Evolutionary conservation across 2,329 filamentous ascomycete genomes (phyloP), one percentile per base, ranked within the genome.

Genomic region (Nannizziopsis barbatae): DNA sequence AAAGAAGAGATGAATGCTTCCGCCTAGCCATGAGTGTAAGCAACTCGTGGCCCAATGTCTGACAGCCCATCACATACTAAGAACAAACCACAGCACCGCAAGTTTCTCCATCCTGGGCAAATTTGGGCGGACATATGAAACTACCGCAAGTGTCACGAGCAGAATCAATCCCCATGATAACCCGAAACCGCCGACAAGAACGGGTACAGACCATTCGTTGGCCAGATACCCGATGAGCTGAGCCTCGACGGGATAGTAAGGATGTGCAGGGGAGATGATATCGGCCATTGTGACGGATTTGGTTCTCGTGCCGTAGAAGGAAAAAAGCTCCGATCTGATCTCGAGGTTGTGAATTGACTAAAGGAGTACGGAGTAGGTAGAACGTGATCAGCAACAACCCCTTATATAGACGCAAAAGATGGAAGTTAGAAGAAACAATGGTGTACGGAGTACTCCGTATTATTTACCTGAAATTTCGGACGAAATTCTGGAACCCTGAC

Each of bases 81-180:
- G 71, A 17, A 82, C 74, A 63, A 89, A 89, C 86, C 86, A 90
- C 65, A 86, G 65, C 17, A 83, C 76, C 3, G 75, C 76, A 10
- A 74, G 56, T 40, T 79, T 71, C 55, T 87, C 83, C 20, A 62
- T 62, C 6, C 57, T 64, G 31, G 70, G 67, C 45, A 86, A 60
- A 8, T 64, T 69, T 1, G 79, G 77, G 14, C 77, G 71, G 36
- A 72, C 58, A 50, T 65, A 66, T 55, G 74, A 76, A 51, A 77
- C 71, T 32, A 80, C 54, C 7, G 73, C 50, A 48, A 75, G 75
- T 2, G 80, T 80, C 6, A 71, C 58, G 18, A 71, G 64, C 51
- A 89, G 75, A 52, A 87, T 74, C 33, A 65, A 65, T 0, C 69
- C 64, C 58, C 76, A 79, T 17, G 75, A 75, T 4, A 68, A 67